Conservation (phyloP, 257 asterid species). For the Capsicum chinense region DNA sequence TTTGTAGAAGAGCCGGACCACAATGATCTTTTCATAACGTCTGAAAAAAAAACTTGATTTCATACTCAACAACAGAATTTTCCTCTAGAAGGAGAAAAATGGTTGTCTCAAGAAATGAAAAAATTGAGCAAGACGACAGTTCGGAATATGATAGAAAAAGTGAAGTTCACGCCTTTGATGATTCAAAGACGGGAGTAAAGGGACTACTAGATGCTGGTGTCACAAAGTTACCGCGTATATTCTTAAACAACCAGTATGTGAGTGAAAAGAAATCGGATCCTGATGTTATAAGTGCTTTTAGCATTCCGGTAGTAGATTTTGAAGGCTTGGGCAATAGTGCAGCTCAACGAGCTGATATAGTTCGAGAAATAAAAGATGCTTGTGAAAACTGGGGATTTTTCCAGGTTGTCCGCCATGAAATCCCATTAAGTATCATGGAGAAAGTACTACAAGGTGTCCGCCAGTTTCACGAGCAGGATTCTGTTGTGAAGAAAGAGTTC, state of each 20-base stretch:
- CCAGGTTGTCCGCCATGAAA: slow-evolving; percentile 50
- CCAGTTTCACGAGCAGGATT: slow-evolving; percentile 32
- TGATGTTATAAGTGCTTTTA: not conserved
- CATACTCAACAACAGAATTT: slow-evolving; percentile 4
- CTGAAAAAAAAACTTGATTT: not conserved
- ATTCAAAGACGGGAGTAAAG: slow-evolving; percentile 34
- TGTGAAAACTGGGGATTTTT: slow-evolving; percentile 55
- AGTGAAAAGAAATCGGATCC: not conserved
- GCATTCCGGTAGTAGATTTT: slow-evolving; percentile 46
- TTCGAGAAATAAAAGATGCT: slow-evolving; percentile 44
- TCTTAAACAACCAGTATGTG: slow-evolving; percentile 24
- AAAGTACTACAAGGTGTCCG: slow-evolving; percentile 37
- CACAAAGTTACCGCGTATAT: slow-evolving; percentile 30
- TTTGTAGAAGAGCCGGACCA: too few relatives aligned
- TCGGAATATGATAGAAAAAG: slow-evolving; percentile 9
- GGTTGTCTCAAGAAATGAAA: not conserved
- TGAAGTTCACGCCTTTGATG: slow-evolving; percentile 31
- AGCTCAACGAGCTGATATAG: slow-evolving; percentile 31
- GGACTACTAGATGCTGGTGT: slow-evolving; percentile 36
- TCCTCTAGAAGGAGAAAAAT: not conserved
- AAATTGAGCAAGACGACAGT: not conserved
- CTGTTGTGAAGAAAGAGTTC: slow-evolving; percentile 38
- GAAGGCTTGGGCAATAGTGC: slow-evolving; percentile 31
- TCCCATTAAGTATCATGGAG: slow-evolving; percentile 32
- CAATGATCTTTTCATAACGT: not conserved